Base-by-base conservation (phyloP, 2,329 filamentous ascomycete genomes). In the Sclerotinia subarctica region DNA sequence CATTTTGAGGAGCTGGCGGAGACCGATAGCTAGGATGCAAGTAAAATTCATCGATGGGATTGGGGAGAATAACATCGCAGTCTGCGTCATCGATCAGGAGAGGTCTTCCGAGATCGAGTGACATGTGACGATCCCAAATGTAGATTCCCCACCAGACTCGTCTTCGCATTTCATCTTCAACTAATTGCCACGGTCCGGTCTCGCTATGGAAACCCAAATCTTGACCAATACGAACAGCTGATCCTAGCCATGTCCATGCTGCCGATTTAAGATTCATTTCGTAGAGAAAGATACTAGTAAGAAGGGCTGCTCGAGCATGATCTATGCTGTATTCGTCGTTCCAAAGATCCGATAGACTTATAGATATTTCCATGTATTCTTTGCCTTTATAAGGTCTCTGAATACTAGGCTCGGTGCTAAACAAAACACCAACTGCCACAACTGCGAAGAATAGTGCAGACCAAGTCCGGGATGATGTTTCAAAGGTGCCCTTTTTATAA, bases 91-190 rank as follows among this genome's bases (percentile, higher is more conserved):
- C 85, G 75, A 98, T 96, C 72, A 94, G 80, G 67, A 91, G 86
- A 0, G 94, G 93, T 63, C 90, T 88, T 11, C 92, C 91, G 46
- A 93, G 83, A 76, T 97, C 94, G 17, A 96, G 82, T 0, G 93
- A 89, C 62, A 96, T 81, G 35, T 91, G 85, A 70, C 93, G 88
- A 80, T 99, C 95, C 81, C 94, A 88, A 56, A 93, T 87, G 79
- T 98, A 98, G 68, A 97, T 87, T 19, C 92, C 88, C 93, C 95
- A 99, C 94, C 94, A 99, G 2, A 95, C 87, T 67, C 94, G 85
- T 70, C 91, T 88, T 66, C 94, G 88, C 87, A 94, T 93, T 78
- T 98, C 94, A 15, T 86, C 86, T 74, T 97, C 93, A 19, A 96
- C 82, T 1, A 88, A 83, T 2, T 90, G 85, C 84, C 90, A 93